Evolutionary conservation across 2,329 filamentous ascomycete genomes (phyloP).

Genomic region (Venturia effusa): DNA sequence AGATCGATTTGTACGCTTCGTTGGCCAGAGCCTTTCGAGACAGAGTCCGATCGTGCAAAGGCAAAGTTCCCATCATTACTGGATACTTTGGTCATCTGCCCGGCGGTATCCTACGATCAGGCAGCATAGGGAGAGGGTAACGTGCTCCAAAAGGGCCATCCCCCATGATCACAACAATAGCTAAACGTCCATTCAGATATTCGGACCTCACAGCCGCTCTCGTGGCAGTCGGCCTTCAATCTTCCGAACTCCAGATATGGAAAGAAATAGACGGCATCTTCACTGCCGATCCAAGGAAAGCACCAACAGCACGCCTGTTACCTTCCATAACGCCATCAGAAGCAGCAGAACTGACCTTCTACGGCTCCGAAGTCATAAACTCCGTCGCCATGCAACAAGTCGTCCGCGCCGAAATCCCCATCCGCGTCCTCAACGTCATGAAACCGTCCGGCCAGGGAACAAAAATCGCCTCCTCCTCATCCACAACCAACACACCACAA

Average conservation of each 20-base stretch:
- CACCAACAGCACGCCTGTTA: background rate
- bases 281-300: slow-evolving; percentile 5
- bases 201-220: slow-evolving; percentile 1
- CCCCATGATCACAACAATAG: background rate
- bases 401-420: background rate
- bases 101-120: slow-evolving; percentile 85
- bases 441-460: background rate
- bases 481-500: background rate
- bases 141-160: background rate
- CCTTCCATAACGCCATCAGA: background rate
- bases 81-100: slow-evolving; percentile 94
- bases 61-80: slow-evolving; percentile 46
- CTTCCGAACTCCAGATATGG: slow-evolving; percentile 6
- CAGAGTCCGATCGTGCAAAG: slow-evolving; percentile 32
- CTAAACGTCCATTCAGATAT: background rate
- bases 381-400: slow-evolving; percentile 3
- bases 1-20: slow-evolving; percentile 30
- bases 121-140: slow-evolving; percentile 83
- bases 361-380: slow-evolving; percentile 2
- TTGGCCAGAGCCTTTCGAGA: slow-evolving; percentile 29
- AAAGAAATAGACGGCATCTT: slow-evolving; percentile 6
- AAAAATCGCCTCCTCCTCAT: background rate
- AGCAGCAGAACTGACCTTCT: slow-evolving; percentile 7
- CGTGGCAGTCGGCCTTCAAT: background rate
- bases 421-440: background rate